phyloP scores from a whole-genome alignment of 1,284 basidiomycete genomes.

The Ustanciosporium gigantosporum region DNA sequence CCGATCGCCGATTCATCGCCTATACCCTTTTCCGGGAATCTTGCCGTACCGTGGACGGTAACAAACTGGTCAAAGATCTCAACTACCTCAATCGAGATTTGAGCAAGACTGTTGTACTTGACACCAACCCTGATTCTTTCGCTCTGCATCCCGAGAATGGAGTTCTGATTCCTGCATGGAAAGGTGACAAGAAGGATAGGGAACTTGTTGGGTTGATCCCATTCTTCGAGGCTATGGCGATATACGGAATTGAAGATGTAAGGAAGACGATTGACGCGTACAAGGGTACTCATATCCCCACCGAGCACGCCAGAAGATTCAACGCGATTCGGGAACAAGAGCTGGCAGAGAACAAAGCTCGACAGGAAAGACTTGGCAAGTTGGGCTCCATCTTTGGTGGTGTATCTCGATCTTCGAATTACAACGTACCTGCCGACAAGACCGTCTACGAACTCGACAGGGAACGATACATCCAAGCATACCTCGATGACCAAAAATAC shows the following conservation, averaged over 20 bases:
- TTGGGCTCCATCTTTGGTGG: slow-evolving; percentile 67
- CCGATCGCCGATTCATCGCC: slow-evolving; percentile 83
- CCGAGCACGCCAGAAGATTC: slow-evolving; percentile 85
- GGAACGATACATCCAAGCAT: slow-evolving; percentile 78
- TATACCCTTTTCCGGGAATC: slow-evolving; percentile 87
- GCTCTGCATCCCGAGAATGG: slow-evolving; percentile 86
- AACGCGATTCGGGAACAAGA: slow-evolving; percentile 70
- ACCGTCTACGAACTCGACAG: slow-evolving; percentile 91
- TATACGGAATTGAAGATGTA: slow-evolving; percentile 69
- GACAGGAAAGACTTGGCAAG: slow-evolving; percentile 16
- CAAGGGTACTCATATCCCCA: slow-evolving; percentile 80
- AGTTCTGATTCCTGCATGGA: slow-evolving; percentile 83
- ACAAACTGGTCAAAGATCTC: slow-evolving; percentile 73
- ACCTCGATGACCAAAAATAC: slow-evolving; percentile 85
- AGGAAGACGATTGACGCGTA: slow-evolving; percentile 84
- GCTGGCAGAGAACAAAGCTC: slow-evolving; percentile 63
- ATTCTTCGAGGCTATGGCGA: slow-evolving; percentile 79
- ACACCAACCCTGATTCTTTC: slow-evolving; percentile 79
- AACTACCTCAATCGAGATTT: slow-evolving; percentile 90
- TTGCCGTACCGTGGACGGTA: slow-evolving; percentile 49
- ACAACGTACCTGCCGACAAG: slow-evolving; percentile 20
- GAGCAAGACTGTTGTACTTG: slow-evolving; percentile 84
- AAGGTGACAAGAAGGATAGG: slow-evolving; percentile 73
- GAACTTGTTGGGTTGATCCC: slow-evolving; percentile 89
- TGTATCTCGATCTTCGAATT: slow-evolving; percentile 7